phyloP scores from a whole-genome alignment of 2,329 filamentous ascomycete species.

The Sporothrix brunneoviolacea region DNA sequence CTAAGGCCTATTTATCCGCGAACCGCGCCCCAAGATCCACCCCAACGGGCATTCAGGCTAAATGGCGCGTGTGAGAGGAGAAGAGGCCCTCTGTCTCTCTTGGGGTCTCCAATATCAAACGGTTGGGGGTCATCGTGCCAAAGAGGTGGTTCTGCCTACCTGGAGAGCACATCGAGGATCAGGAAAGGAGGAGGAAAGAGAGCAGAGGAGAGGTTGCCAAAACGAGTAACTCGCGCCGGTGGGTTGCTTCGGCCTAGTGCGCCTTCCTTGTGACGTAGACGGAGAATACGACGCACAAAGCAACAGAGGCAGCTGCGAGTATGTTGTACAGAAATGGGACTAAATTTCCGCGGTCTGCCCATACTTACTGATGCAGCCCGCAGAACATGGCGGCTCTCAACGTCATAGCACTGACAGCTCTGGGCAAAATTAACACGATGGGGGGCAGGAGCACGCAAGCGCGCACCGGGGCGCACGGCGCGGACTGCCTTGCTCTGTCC shows the following conservation, averaged over 20 bases:
- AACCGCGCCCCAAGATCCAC: conserved; percentile 1
- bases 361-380: too few relatives aligned
- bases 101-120: too few relatives aligned
- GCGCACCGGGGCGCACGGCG: too few relatives aligned
- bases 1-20: conserved; percentile 1
- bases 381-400: too few relatives aligned
- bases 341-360: too few relatives aligned
- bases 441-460: too few relatives aligned
- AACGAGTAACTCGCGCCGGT: conserved; percentile 2
- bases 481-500: too few relatives aligned
- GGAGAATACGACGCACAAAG: neutral
- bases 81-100: neutral
- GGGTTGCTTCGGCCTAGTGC: neutral
- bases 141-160: neutral
- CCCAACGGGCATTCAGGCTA: conserved; percentile 5
- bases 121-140: neutral
- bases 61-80: conserved; percentile 7
- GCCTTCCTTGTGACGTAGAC: neutral
- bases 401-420: too few relatives aligned
- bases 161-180: too few relatives aligned
- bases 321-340: too few relatives aligned
- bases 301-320: neutral
- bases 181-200: too few relatives aligned
- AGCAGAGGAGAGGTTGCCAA: neutral
- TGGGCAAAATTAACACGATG: too few relatives aligned